Conservation (phyloP, 2,329 filamentous ascomycete genomes). For the Clonostachys byssicola region DNA sequence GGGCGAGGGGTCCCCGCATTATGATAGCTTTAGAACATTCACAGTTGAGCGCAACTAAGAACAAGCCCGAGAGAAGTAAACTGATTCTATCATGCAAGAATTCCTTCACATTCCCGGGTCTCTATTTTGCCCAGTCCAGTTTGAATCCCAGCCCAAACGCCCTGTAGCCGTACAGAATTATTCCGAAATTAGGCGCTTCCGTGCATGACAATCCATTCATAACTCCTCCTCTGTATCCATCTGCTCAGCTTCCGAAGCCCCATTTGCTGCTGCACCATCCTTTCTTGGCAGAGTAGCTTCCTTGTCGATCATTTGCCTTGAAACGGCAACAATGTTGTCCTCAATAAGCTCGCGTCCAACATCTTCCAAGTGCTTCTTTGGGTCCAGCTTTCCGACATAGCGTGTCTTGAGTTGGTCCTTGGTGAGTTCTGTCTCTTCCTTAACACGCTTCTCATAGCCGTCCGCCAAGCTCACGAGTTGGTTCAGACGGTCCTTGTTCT, state of each 20-base stretch:
- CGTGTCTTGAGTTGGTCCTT: conserved; percentile 98
- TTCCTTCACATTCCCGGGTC: background rate
- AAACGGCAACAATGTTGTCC: conserved; percentile 99
- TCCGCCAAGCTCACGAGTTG: conserved; percentile 86
- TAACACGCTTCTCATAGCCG: conserved; percentile 97
- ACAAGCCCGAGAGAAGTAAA: too few species aligned
- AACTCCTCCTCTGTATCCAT: conserved; percentile 69
- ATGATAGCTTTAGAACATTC: too few species aligned
- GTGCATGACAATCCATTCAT: conserved; percentile 11
- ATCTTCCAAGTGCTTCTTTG: conserved; percentile 98
- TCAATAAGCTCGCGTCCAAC: conserved; percentile 96
- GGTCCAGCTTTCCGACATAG: conserved; percentile 98
- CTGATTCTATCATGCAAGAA: too few species aligned
- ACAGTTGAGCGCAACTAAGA: too few species aligned
- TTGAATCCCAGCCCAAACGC: background rate
- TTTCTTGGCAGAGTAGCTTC: conserved; percentile 87
- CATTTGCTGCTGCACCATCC: conserved; percentile 43
- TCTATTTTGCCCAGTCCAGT: background rate
- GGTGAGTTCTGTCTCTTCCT: conserved; percentile 95
- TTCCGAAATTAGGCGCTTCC: background rate
- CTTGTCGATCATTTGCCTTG: conserved; percentile 98
- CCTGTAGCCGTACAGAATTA: conserved; percentile 3
- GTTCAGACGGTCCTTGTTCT: conserved; percentile 85
- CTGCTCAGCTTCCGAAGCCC: conserved; percentile 47
- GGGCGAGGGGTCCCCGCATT: too few species aligned